Percentiles rank a stretch among this genome's conserved stretches.
Conservation (phyloP, 2,329 filamentous ascomycete genomes). For the Hymenoscyphus fraxineus region DNA sequence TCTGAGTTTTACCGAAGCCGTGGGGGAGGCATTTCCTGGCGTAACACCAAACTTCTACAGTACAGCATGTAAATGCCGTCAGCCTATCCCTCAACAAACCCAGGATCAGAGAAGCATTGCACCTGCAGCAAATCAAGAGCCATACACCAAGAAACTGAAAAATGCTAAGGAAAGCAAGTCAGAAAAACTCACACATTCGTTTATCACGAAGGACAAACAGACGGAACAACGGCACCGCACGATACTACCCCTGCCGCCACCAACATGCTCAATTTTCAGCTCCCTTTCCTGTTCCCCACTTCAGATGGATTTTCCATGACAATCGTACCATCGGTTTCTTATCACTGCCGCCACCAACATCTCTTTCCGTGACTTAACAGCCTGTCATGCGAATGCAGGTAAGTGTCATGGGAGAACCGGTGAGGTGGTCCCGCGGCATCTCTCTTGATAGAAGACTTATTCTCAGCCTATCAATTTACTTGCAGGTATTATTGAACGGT, state of each 20-base stretch:
- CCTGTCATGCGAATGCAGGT: neutral
- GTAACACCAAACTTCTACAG: neutral
- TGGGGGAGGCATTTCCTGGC: neutral
- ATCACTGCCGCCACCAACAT: neutral
- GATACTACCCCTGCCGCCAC: neutral
- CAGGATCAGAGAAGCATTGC: neutral
- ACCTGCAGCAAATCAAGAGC: neutral
- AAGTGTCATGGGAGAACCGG: neutral
- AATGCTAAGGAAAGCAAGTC: neutral
- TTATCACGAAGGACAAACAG: neutral
- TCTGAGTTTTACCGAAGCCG: neutral
- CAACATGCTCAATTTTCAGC: neutral
- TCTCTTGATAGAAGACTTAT: neutral
- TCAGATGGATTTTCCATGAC: neutral
- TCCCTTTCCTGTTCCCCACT: neutral
- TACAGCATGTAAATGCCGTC: neutral
- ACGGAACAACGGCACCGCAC: neutral
- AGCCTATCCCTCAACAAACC: neutral
- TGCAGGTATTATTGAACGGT: neutral
- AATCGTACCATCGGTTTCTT: neutral
- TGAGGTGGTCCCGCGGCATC: neutral
- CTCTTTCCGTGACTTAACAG: neutral
- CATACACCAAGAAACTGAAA: neutral
- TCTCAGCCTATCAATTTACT: neutral
- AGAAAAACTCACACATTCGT: neutral